Evolutionary conservation across 2,329 filamentous ascomycete genomes (phyloP), one percentile per base, ranked within the genome.

Genomic region (Paraphaeosphaeria minitans): DNA sequence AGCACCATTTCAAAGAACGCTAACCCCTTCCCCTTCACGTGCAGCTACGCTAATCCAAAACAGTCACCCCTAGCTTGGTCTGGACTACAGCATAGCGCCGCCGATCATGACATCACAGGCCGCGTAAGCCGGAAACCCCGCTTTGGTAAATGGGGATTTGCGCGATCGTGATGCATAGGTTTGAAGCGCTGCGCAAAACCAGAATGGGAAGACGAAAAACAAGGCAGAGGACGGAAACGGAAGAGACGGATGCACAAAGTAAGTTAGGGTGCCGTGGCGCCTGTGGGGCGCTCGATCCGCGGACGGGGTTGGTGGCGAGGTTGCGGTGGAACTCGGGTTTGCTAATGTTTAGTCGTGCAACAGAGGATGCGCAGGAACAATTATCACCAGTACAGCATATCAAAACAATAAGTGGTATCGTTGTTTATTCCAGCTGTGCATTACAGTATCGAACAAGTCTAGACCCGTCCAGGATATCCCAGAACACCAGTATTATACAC

Each of bases 401-500:
- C n/a, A n/a, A n/a, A n/a, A n/a, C 16, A 49, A 31, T 1, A 37
- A 24, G 31, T 50, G 4, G 47, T 49, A 49, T 19, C 31, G n/a
- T 10, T 50, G 21, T 21, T 50, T 50, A 9, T 29, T 51, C 29
- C 24, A 41, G 27, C 12, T 41, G 49, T 27, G 41, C 49, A 41
- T 51, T 41, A 51, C 49, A 51, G 22, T 51, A 42, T 41, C 33
- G 12, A 9, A 41, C 35, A 39, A 39, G 19, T 39, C 31, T 39
- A 24, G 21, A 27, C 42, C 35, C 33, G n/a, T 12, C 35, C 21
- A 51, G 13, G 21, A 51, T 41, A 13, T 29, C 9, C 49, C 49
- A n/a, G 10, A 51, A 41, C 49, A 41, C 49, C 49, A 21, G 10
- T 16, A 51, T 51, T 51, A 51, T 42, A 42, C 12, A 12, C 42